Evolutionary conservation across 2,329 filamentous ascomycete genomes (phyloP).

Genomic region (Cryphonectria parasitica): DNA sequence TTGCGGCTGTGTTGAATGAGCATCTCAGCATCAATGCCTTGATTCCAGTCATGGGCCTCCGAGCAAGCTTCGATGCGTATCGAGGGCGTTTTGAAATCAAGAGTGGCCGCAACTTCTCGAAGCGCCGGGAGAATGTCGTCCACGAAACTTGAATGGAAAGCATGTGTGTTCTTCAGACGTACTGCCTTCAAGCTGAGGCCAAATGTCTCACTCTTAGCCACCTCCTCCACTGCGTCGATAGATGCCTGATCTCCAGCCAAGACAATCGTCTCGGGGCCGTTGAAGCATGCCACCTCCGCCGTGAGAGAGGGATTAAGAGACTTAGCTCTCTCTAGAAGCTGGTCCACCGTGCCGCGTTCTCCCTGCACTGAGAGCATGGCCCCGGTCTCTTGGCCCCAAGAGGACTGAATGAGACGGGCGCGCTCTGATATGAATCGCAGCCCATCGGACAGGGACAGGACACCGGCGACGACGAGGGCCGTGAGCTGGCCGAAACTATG

Average conservation of each 20-base stretch:
- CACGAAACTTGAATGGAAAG: constrained; percentile 37
- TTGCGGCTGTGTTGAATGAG: constrained; percentile 38
- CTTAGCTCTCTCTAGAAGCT: neutral
- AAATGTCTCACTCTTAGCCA: constrained; percentile 24
- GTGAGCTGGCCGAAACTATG: constrained; percentile 45
- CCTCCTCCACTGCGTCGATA: constrained; percentile 33
- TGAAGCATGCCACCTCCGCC: constrained; percentile 40
- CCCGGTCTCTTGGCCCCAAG: constrained; percentile 40
- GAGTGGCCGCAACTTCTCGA: constrained; percentile 22
- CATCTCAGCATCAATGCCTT: constrained; percentile 20
- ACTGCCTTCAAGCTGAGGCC: constrained; percentile 27
- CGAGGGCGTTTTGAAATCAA: constrained; percentile 30
- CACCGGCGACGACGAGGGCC: constrained; percentile 39
- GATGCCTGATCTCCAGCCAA: constrained; percentile 36
- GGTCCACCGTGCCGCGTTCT: constrained; percentile 10
- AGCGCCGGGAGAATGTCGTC: constrained; percentile 33
- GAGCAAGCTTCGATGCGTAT: constrained; percentile 35
- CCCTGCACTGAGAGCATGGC: constrained; percentile 38
- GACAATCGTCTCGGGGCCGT: constrained; percentile 38
- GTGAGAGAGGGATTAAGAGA: neutral
- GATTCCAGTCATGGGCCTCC: constrained; percentile 18
- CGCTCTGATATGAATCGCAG: constrained; percentile 38
- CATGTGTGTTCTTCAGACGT: constrained; percentile 35
- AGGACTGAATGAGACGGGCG: constrained; percentile 37
- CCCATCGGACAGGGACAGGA: constrained; percentile 37